Conservation (phyloP, 345 rosid genomes). For the Brassica cretica region DNA sequence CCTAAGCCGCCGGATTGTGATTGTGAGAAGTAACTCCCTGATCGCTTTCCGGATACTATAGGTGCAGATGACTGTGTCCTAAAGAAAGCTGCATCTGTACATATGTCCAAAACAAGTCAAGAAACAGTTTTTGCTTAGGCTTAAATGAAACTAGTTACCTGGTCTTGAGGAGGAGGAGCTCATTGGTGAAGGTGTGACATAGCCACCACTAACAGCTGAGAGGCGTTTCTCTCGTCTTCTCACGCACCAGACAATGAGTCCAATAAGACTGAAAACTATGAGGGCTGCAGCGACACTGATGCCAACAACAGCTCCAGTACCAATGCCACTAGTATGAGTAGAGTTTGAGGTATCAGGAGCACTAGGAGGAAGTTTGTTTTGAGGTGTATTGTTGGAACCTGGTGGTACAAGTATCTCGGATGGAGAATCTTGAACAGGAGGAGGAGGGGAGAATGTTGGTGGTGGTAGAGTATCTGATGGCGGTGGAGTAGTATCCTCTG, state of each 20-base stretch:
- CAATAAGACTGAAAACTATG: neutral
- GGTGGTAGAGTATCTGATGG: neutral
- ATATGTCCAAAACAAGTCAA: neutral
- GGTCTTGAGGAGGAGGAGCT: neutral
- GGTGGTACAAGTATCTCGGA: neutral
- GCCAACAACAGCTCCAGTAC: neutral
- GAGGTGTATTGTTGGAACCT: neutral
- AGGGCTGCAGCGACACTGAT: neutral
- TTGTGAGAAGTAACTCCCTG: neutral
- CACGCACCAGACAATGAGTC: neutral
- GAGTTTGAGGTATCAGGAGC: neutral
- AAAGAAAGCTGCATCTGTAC: neutral
- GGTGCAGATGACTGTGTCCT: slow-evolving; percentile 2
- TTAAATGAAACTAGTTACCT: neutral
- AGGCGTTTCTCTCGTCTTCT: neutral
- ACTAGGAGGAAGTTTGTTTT: neutral
- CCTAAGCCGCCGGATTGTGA: neutral
- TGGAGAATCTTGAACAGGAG: neutral
- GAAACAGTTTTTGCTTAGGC: neutral
- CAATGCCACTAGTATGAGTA: neutral
- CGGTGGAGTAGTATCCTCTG: neutral
- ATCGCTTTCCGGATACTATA: neutral
- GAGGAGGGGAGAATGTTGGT: neutral
- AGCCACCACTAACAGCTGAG: slow-evolving; percentile 2
- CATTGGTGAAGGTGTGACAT: neutral